Conservation (phyloP, 495 filamentous ascomycete genomes). For the Talaromyces liani region DNA sequence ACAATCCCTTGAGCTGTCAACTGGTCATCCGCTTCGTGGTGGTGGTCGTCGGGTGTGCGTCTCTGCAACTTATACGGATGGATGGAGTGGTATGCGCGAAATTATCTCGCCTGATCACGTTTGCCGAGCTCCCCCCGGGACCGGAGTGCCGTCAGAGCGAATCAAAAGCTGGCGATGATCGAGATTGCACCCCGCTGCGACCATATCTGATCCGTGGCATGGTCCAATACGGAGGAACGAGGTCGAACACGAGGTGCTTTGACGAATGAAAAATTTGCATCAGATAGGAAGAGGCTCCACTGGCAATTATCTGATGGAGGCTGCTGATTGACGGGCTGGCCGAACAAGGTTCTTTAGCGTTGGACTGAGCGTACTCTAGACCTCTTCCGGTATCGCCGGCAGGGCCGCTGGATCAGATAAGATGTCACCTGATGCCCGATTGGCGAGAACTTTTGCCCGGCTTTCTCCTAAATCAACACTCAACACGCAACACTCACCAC, state of each 20-base stretch:
- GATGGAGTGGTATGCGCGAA: neutral
- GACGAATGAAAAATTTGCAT: slow-evolving; percentile 4
- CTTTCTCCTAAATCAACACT: neutral
- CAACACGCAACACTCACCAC: neutral
- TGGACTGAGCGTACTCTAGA: neutral
- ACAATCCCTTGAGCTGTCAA: neutral
- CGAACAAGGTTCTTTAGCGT: neutral
- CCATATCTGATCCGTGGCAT: neutral
- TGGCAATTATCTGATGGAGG: neutral
- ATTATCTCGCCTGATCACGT: neutral
- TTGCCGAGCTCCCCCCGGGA: neutral
- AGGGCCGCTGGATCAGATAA: neutral
- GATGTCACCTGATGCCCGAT: neutral
- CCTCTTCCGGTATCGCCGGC: neutral
- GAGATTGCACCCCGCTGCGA: neutral
- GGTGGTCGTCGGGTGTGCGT: neutral
- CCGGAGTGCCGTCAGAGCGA: neutral
- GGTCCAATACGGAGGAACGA: neutral
- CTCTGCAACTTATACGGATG: neutral
- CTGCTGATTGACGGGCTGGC: neutral
- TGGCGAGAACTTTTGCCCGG: neutral
- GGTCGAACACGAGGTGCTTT: neutral
- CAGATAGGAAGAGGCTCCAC: neutral
- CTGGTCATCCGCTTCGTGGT: neutral
- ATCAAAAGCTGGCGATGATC: neutral